Conservation (phyloP, 2,329 filamentous ascomycete species). For the Fusarium miscanthi region DNA sequence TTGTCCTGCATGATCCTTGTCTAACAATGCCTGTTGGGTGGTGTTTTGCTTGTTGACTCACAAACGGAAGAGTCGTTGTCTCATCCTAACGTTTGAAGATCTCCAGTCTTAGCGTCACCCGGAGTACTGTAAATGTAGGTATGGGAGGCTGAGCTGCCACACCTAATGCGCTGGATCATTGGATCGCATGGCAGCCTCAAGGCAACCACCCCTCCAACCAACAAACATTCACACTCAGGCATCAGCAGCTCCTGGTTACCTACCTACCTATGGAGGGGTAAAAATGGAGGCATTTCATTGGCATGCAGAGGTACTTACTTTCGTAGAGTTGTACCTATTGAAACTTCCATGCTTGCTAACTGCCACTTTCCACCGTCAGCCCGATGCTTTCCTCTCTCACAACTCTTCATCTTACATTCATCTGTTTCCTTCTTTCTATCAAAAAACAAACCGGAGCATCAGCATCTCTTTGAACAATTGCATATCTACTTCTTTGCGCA, state of each 20-base stretch:
- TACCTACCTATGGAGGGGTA: not conserved
- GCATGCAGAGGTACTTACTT: conserved; percentile 11
- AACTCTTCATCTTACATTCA: conserved; percentile 14
- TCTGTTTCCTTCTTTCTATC: not conserved
- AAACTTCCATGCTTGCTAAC: not conserved
- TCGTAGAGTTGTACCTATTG: conserved; percentile 10
- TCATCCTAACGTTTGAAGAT: not conserved
- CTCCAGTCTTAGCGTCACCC: not conserved
- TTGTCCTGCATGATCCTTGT: not conserved
- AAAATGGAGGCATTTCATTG: not conserved
- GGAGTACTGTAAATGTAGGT: not conserved
- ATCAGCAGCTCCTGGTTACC: conserved; percentile 17
- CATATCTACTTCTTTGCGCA: not conserved
- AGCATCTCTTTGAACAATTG: too few species aligned
- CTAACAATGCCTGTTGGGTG: not conserved
- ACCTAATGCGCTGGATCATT: not conserved
- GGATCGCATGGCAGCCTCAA: conserved; percentile 30
- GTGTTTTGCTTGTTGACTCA: conserved; percentile 2
- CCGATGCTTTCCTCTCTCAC: not conserved
- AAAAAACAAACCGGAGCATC: not conserved
- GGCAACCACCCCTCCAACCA: conserved; percentile 26
- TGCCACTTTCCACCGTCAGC: conserved; percentile 18
- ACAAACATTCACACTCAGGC: conserved; percentile 23
- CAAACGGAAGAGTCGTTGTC: not conserved
- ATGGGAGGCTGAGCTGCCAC: conserved; percentile 1